phyloP scores from a whole-genome alignment of 2,329 filamentous ascomycete genomes.

The Xylaria sp. region DNA sequence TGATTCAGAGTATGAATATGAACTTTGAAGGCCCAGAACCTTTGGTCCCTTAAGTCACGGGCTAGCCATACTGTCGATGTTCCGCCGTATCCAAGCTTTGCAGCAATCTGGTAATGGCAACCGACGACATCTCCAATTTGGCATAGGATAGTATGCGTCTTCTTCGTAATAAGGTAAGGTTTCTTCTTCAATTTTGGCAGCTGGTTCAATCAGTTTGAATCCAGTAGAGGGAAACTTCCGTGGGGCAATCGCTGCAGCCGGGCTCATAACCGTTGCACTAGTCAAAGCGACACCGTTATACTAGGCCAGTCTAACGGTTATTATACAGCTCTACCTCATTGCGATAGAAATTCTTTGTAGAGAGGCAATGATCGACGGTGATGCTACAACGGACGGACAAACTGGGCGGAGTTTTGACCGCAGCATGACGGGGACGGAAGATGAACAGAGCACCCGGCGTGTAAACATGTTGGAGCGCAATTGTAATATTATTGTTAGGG shows the following conservation, averaged over 20 bases:
- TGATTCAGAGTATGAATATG: conserved; percentile 13
- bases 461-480: conserved; percentile 2
- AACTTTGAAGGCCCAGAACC: conserved; percentile 14
- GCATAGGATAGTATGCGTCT: conserved; percentile 15
- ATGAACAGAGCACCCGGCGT: background rate
- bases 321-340: too few species aligned
- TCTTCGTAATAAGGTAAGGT: conserved; percentile 2
- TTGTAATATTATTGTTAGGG: background rate
- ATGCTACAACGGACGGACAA: background rate
- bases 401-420: background rate
- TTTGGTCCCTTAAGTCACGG: conserved; percentile 12
- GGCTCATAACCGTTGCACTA: too few species aligned
- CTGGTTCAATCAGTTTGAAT: conserved; percentile 5
- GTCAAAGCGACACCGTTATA: too few species aligned
- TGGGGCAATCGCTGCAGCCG: background rate
- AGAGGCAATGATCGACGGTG: background rate
- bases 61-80: conserved; percentile 19
- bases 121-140: conserved; percentile 4
- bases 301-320: too few species aligned
- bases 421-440: background rate
- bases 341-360: conserved; percentile 5
- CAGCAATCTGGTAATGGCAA: conserved; percentile 12
- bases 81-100: conserved; percentile 16
- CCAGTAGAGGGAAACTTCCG: conserved; percentile 11
- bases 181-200: conserved; percentile 13